These are phyloP conservation scores for Lepiota brunneoincarnata DNA, from an alignment of 768 basidiomycete genomes.

Conservation along the genomic window DNA sequence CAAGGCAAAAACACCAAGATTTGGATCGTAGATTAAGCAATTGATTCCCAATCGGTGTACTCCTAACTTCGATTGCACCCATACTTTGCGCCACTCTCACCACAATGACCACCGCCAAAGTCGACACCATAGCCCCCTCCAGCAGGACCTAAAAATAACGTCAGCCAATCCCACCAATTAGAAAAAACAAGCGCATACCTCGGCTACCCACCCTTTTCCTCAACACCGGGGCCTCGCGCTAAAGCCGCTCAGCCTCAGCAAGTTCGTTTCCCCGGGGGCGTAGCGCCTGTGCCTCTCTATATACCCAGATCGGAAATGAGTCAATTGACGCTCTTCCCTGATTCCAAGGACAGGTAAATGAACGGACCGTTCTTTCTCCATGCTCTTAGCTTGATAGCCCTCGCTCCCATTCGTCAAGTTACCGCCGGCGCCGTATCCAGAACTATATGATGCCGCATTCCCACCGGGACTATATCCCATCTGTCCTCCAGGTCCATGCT, in stretches of 20 bases:
- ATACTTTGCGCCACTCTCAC: no score
- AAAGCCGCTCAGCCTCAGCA: not conserved
- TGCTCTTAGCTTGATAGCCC: not conserved
- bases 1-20: no score
- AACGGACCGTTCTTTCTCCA: slow-evolving; percentile 4
- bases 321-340: not conserved
- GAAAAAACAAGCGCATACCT: not conserved
- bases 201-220: not conserved
- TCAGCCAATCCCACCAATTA: not conserved
- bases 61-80: no score
- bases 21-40: no score
- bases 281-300: no score
- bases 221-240: not conserved
- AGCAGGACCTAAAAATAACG: no score
- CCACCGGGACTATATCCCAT: not conserved
- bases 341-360: not conserved
- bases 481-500: not conserved
- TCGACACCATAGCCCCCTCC: no score
- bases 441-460: not conserved
- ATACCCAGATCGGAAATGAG: no score
- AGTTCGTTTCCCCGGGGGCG: not conserved
- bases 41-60: no score
- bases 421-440: not conserved
- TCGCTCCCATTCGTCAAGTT: not conserved
- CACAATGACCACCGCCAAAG: no score